Evolutionary conservation across 495 filamentous ascomycete species (phyloP), one percentile per base, ranked within the genome.

Genomic region (Glonium stellatum): DNA sequence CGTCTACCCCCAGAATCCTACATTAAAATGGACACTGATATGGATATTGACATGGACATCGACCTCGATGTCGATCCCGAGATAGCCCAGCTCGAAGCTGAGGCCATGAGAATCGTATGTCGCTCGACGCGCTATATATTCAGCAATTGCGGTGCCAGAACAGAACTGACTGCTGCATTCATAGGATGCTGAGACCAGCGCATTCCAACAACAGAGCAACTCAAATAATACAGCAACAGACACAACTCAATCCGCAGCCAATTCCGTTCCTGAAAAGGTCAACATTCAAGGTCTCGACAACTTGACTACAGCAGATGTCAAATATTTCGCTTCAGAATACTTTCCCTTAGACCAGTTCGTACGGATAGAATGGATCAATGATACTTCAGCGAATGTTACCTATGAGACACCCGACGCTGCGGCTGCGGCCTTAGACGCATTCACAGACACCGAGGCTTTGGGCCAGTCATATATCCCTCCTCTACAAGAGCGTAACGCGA

Each of bases 351-450:
- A 80, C 13, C 63, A 69, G 5, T 80, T 87, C 31, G 69, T 76
- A 22, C 80, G 82, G 19, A 75, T 97, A 64, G 89, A 97, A 73
- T 98, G 93, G 93, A 92, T 98, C 61, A 87, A 98, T 66, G 93
- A 98, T 70, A 87, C 82, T 18, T 93, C 91, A 0, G 89, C 90
- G 60, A 97, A 96, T 64, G 70, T 96, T 35, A 69, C 92, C 46
- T 98, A 90, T 76, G 76, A 79, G 27, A 80, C 78, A 23, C 73
- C 86, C 19, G 82, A 85, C n/a, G 68, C 79, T n/a, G 92, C 92
- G 0, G 65, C 79, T 1, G 77, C 82, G 52, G 92, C 90, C 13
- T 79, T 98, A n/a, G 68, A 75, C 44, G 80, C 84, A 5, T 78
- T 97, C 49, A 71, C 78, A 10, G 72, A 68, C 1, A 59, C 77